Conservation (phyloP, 768 basidiomycete genomes). For the Leccinum broughii region DNA sequence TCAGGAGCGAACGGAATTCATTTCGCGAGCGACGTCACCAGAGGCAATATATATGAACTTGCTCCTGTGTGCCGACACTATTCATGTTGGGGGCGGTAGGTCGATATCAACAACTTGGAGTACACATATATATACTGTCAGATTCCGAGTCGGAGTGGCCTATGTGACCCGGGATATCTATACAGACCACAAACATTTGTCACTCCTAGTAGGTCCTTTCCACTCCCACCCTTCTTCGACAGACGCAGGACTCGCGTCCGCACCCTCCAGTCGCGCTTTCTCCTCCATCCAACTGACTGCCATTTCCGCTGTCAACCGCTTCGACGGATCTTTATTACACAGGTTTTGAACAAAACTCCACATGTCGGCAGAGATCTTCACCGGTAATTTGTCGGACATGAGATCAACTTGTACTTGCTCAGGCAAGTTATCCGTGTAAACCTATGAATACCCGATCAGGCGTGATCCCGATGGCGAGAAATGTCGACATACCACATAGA, state of each 20-base stretch:
- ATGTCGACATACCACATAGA: constrained; percentile 36
- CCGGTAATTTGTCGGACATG: constrained; percentile 5
- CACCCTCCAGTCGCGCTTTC: constrained; percentile 11
- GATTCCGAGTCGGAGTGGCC: too few species aligned
- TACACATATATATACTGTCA: too few species aligned
- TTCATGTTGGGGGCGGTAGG: too few species aligned
- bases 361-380: constrained; percentile 22
- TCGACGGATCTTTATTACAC: constrained; percentile 17
- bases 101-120: too few species aligned
- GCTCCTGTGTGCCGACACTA: too few species aligned
- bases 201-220: not conserved
- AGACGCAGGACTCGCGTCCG: constrained; percentile 5
- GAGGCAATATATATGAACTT: too few species aligned
- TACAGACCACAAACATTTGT: constrained; percentile 17
- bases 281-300: constrained; percentile 27
- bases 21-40: too few species aligned
- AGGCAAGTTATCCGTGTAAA: constrained; percentile 12
- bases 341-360: constrained; percentile 34
- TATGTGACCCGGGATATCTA: too few species aligned
- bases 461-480: not conserved
- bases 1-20: too few species aligned
- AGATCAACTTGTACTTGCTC: not conserved
- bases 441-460: constrained; percentile 8
- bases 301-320: constrained; percentile 27
- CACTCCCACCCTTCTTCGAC: constrained; percentile 25